Percentiles rank a stretch among this genome's conserved stretches.
Evolutionary conservation across 2,329 filamentous ascomycete genomes (phyloP).

Genomic region (Dactylella cylindrospora): DNA sequence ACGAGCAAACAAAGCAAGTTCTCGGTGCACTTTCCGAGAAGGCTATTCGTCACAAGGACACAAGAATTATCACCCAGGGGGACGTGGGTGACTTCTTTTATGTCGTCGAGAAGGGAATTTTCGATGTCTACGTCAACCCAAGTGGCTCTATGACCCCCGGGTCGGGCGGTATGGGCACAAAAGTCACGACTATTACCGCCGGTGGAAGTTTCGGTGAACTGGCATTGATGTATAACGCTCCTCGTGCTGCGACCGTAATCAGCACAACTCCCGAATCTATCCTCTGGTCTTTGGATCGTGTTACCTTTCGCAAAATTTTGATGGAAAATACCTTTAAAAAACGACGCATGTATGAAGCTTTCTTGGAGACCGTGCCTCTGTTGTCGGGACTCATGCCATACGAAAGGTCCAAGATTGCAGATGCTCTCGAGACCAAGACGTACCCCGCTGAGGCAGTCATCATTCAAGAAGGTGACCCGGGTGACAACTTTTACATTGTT

Average conservation of each 20-base stretch:
- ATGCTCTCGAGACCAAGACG: conserved; percentile 89
- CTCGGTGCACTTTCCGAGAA: conserved; percentile 91
- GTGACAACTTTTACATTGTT: conserved; percentile 86
- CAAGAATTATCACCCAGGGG: conserved; percentile 90
- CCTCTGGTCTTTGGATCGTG: conserved; percentile 89
- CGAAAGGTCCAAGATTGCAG: conserved; percentile 95
- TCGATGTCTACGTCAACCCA: conserved; percentile 86
- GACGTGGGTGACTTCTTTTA: conserved; percentile 98
- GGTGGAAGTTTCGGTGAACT: conserved; percentile 96
- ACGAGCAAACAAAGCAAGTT: conserved; percentile 85
- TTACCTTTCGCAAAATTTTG: conserved; percentile 95
- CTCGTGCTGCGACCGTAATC: conserved; percentile 88
- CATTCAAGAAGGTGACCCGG: conserved; percentile 87
- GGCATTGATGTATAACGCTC: conserved; percentile 97
- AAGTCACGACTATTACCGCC: conserved; percentile 77
- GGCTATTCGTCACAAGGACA: conserved; percentile 85
- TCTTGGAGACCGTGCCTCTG: conserved; percentile 89
- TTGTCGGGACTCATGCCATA: conserved; percentile 81
- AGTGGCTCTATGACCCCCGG: conserved; percentile 77
- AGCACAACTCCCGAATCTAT: conserved; percentile 76
- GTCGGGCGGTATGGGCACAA: conserved; percentile 75
- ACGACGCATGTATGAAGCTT: conserved; percentile 93
- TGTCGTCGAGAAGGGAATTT: conserved; percentile 85
- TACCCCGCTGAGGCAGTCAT: conserved; percentile 77
- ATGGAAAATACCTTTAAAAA: conserved; percentile 98